Conservation (phyloP, 495 filamentous ascomycete species). For the Cercophora scortea region DNA sequence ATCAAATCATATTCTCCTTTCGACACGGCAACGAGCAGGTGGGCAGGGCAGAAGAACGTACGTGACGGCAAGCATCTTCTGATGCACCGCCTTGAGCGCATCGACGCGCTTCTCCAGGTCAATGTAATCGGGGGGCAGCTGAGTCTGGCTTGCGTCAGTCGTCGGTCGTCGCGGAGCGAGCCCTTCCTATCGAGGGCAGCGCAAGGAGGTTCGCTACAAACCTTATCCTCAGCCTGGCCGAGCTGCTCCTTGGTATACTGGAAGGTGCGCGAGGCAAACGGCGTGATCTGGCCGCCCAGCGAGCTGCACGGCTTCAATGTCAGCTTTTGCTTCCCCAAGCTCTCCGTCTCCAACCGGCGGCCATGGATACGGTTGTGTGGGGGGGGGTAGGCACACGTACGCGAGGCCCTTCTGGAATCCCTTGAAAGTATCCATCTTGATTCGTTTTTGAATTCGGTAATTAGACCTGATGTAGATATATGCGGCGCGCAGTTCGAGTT, state of each 20-base stretch:
- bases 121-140: constrained; percentile 94
- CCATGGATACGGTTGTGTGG: too few relatives aligned
- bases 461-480: background rate
- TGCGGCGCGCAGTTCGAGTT: background rate
- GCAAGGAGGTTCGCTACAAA: constrained; percentile 20
- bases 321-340: constrained; percentile 4
- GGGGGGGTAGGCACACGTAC: constrained; percentile 6
- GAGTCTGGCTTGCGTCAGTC: constrained; percentile 49
- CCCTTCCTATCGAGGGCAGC: background rate
- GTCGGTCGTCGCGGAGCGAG: background rate
- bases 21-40: background rate
- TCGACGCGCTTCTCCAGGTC: constrained; percentile 98
- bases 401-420: constrained; percentile 27
- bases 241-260: constrained; percentile 97
- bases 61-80: constrained; percentile 95
- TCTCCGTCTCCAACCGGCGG: background rate
- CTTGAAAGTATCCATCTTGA: constrained; percentile 28
- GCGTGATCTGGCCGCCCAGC: constrained; percentile 57
- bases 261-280: constrained; percentile 87
- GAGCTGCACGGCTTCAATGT: constrained; percentile 24
- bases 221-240: constrained; percentile 92
- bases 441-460: background rate
- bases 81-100: constrained; percentile 92
- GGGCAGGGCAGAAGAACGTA: constrained; percentile 40
- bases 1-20: too few relatives aligned